Conservation (phyloP, 805 yeast species). For the Wickerhamiella cacticola region DNA sequence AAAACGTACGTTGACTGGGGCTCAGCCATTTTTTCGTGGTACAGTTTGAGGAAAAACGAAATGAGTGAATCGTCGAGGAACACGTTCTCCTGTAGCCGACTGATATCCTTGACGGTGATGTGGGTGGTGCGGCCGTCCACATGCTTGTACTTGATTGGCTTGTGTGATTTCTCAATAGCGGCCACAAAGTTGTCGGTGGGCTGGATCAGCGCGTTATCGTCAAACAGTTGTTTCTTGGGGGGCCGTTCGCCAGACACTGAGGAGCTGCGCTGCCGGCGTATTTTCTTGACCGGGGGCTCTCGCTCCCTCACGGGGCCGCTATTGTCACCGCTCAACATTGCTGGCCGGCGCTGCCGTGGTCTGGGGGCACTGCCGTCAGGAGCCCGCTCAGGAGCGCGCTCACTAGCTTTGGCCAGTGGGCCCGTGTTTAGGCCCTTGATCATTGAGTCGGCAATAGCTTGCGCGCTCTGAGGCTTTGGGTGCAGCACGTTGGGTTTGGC, state of each 20-base stretch:
- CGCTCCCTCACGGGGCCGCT: not conserved
- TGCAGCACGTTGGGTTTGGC: not conserved
- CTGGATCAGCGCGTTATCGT: not conserved
- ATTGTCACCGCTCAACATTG: not conserved
- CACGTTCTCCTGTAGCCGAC: conserved; percentile 62
- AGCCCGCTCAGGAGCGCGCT: too few relatives aligned
- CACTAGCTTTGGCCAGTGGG: not conserved
- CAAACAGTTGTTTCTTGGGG: not conserved
- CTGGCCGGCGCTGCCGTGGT: not conserved
- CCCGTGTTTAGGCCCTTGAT: not conserved
- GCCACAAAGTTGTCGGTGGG: conserved; percentile 2
- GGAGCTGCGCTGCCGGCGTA: not conserved
- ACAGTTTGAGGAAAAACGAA: conserved; percentile 59
- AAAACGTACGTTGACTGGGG: conserved; percentile 43
- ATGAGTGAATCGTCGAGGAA: conserved; percentile 86
- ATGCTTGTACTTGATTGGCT: conserved; percentile 28
- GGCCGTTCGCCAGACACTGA: not conserved
- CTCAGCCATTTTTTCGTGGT: conserved; percentile 23
- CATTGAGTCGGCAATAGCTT: not conserved
- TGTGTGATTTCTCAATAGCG: not conserved
- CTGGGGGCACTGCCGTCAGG: too few relatives aligned
- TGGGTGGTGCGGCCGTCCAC: conserved; percentile 42
- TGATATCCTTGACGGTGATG: conserved; percentile 59
- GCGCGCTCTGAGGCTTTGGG: not conserved
- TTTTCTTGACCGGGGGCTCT: too few relatives aligned